phyloP scores from a whole-genome alignment of 306 rosid species.

The Quercus ilex region DNA sequence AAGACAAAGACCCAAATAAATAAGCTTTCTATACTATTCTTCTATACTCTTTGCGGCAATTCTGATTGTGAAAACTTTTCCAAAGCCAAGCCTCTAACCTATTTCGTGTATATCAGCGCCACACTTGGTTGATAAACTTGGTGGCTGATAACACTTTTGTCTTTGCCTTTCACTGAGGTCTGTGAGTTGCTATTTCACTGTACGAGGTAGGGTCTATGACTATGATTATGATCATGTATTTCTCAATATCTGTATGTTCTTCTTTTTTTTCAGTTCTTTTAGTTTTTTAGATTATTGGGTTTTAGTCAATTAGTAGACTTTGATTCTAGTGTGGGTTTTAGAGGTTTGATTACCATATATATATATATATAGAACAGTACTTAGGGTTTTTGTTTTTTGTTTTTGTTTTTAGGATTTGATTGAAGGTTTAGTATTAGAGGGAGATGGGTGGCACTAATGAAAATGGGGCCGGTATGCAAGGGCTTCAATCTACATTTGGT shows the following conservation, averaged over 20 bases:
- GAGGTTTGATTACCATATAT: background rate
- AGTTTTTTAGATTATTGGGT: background rate
- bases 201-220: background rate
- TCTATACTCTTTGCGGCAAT: background rate
- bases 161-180: background rate
- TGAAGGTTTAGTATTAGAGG: constrained; percentile 7
- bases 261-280: background rate
- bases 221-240: background rate
- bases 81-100: background rate
- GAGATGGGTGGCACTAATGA: constrained; percentile 58
- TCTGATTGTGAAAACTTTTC: background rate
- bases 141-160: background rate
- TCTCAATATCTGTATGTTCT: background rate
- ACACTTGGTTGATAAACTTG: background rate
- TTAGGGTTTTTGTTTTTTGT: constrained; percentile 1
- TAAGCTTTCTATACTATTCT: too few relatives aligned
- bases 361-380: background rate
- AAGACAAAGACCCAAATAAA: too few relatives aligned
- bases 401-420: background rate
- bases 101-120: background rate
- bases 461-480: constrained; percentile 27
- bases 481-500: constrained; percentile 32
- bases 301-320: background rate
- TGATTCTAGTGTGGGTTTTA: background rate
- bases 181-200: background rate